A percentile compares a stretch with the other conserved stretches of the same genome.
phyloP scores from a whole-genome alignment of 2,329 filamentous ascomycete species.

The Colletotrichum sp. region DNA sequence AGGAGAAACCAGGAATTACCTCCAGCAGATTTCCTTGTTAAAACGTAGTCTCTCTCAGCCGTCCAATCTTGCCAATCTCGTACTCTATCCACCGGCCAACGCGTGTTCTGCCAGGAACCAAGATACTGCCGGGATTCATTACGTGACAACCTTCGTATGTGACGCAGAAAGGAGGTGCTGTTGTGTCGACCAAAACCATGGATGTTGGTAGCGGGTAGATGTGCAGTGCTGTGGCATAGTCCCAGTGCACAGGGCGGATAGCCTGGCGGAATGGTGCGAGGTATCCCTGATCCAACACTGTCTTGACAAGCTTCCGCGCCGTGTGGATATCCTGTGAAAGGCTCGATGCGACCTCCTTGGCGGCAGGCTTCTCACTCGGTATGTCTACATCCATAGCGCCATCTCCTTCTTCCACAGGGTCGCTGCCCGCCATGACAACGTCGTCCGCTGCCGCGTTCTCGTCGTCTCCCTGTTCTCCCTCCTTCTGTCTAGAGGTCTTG shows the following conservation, averaged over 20 bases:
- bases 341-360: slow-evolving; percentile 4
- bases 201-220: slow-evolving; percentile 89
- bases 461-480: slow-evolving; percentile 30
- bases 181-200: slow-evolving; percentile 81
- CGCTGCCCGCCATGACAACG: slow-evolving; percentile 36
- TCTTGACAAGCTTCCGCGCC: slow-evolving; percentile 85
- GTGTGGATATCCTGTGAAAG: slow-evolving; percentile 58
- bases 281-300: slow-evolving; percentile 87
- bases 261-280: slow-evolving; percentile 86
- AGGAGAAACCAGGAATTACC: background rate
- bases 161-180: slow-evolving; percentile 81
- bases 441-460: slow-evolving; percentile 29
- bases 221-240: slow-evolving; percentile 76
- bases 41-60: slow-evolving; percentile 67
- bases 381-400: slow-evolving; percentile 52
- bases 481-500: slow-evolving; percentile 46
- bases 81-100: slow-evolving; percentile 89
- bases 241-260: slow-evolving; percentile 86
- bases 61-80: slow-evolving; percentile 69
- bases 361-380: slow-evolving; percentile 16
- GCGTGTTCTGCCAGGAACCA: slow-evolving; percentile 71
- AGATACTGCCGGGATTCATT: slow-evolving; percentile 85
- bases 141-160: slow-evolving; percentile 97
- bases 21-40: slow-evolving; percentile 32
- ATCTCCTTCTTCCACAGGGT: slow-evolving; percentile 24